Conservation (phyloP, 306 rosid genomes). For the Vachellia collinsii region DNA sequence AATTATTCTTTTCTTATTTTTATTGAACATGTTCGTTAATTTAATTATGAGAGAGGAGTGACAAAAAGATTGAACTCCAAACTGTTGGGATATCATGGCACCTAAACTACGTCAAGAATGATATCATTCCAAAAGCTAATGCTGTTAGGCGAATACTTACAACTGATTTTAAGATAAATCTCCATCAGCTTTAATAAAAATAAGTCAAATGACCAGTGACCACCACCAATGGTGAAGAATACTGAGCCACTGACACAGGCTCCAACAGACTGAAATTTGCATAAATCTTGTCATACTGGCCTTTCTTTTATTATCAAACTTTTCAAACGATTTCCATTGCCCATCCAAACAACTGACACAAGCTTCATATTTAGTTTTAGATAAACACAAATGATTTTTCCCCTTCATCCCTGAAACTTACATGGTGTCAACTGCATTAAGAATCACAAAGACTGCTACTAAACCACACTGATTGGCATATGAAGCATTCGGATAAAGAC, state of each 20-base stretch:
- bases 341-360: not conserved
- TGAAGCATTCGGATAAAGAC: not conserved
- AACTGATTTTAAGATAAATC: no score
- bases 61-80: not conserved
- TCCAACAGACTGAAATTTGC: not conserved
- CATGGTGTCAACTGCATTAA: not conserved
- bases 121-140: slow-evolving; percentile 6
- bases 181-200: no score
- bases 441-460: slow-evolving; percentile 8
- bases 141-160: not conserved
- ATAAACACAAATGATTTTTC: not conserved
- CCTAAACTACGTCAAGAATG: not conserved
- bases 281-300: not conserved
- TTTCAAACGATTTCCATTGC: not conserved
- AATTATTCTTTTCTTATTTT: not conserved
- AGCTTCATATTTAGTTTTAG: not conserved
- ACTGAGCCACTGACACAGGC: no score
- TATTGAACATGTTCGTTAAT: not conserved
- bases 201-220: no score
- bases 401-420: not conserved
- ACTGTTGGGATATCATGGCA: not conserved
- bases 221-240: no score
- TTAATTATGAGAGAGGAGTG: not conserved
- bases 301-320: not conserved
- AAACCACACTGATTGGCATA: slow-evolving; percentile 13